Evolutionary conservation across 768 basidiomycete species (phyloP).

Genomic region (Agaricus blazei): DNA sequence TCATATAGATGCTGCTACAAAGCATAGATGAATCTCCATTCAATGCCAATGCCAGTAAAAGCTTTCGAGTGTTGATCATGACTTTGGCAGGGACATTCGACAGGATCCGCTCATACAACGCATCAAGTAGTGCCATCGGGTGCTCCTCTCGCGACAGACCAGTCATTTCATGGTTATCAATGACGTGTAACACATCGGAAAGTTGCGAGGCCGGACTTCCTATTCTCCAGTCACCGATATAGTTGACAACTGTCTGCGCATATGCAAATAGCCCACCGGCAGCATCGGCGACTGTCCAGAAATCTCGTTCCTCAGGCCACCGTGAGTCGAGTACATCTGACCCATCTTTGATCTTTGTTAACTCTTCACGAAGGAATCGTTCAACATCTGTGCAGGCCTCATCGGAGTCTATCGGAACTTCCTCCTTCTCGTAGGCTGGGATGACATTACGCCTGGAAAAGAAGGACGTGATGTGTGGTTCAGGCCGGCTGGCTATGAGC

Average conservation of each 20-base stretch:
- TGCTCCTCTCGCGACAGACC: background rate
- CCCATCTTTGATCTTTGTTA: background rate
- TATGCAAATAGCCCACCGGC: background rate
- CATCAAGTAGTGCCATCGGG: constrained; percentile 9
- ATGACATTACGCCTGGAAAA: background rate
- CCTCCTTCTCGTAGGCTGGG: background rate
- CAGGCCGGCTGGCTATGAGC: background rate
- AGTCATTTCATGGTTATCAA: background rate
- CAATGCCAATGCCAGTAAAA: background rate
- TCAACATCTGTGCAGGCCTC: background rate
- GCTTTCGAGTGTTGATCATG: background rate
- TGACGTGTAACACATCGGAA: background rate
- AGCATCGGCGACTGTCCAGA: background rate
- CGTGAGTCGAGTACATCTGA: background rate
- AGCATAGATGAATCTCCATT: background rate
- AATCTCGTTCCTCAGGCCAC: background rate
- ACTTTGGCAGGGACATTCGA: background rate
- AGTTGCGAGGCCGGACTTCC: background rate
- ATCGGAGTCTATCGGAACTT: background rate
- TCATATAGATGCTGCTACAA: too few species aligned
- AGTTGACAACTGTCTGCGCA: background rate
- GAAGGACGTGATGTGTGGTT: background rate
- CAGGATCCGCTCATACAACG: constrained; percentile 5
- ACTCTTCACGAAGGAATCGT: background rate
- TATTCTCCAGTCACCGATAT: background rate